Evolutionary conservation across 2,329 filamentous ascomycete genomes (phyloP).

Genomic region (Lachnellula suecica): DNA sequence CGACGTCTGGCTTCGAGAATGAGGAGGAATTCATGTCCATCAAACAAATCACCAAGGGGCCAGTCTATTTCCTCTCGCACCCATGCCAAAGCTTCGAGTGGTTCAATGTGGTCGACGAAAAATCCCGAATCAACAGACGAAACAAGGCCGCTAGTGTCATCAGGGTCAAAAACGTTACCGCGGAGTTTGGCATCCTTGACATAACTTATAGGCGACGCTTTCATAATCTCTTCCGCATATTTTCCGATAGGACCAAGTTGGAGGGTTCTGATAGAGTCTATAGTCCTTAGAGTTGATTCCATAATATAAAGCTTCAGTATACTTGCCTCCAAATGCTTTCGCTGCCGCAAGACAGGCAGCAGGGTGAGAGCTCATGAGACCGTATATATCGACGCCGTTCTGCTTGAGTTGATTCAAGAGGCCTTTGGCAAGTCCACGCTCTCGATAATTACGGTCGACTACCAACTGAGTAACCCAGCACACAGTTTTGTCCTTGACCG

Average conservation of each 20-base stretch:
- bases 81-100: conserved; percentile 31
- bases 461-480: conserved; percentile 44
- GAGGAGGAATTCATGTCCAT: conserved; percentile 20
- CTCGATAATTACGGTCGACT: conserved; percentile 33
- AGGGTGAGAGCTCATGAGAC: conserved; percentile 41
- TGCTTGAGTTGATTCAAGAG: conserved; percentile 34
- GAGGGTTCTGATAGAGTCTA: conserved; percentile 24
- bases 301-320: conserved; percentile 11
- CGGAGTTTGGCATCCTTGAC: conserved; percentile 35
- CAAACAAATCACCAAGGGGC: conserved; percentile 35
- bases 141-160: conserved; percentile 32
- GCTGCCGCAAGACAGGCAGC: conserved; percentile 35
- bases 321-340: conserved; percentile 33
- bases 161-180: conserved; percentile 34
- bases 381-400: conserved; percentile 35
- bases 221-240: conserved; percentile 34
- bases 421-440: conserved; percentile 35
- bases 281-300: conserved; percentile 16
- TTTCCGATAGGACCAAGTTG: conserved; percentile 30
- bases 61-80: conserved; percentile 29
- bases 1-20: conserved; percentile 29
- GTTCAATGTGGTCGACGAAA: conserved; percentile 39
- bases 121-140: conserved; percentile 37
- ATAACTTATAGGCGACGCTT: conserved; percentile 37
- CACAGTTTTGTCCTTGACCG: conserved; percentile 29